Conservation (phyloP, 768 basidiomycete species). For the Imleria badia region DNA sequence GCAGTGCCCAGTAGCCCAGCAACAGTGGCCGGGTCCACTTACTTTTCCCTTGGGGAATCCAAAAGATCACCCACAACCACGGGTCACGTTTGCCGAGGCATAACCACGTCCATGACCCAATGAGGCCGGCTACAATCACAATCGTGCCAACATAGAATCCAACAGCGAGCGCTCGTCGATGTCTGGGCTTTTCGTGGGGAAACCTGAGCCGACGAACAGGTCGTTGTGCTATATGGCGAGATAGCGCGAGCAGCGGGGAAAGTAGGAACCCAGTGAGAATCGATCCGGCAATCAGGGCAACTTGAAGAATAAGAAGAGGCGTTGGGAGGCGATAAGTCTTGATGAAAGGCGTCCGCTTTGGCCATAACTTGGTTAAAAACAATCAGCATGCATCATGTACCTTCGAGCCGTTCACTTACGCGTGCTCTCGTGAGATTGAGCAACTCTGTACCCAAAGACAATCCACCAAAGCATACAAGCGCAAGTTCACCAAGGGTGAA, state of each 20-base stretch:
- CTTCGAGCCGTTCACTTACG: conserved; percentile 44
- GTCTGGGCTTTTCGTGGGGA: conserved; percentile 79
- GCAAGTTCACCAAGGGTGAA: conserved; percentile 95
- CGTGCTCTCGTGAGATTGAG: conserved; percentile 79
- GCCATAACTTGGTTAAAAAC: conserved; percentile 60
- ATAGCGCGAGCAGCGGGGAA: conserved; percentile 90
- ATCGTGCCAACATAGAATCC: conserved; percentile 80
- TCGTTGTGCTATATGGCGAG: conserved; percentile 85
- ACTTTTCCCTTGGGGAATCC: conserved; percentile 70
- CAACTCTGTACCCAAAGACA: conserved; percentile 82
- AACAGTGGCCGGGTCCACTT: conserved; percentile 80
- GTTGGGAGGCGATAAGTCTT: conserved; percentile 92
- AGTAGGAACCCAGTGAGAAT: conserved; percentile 91
- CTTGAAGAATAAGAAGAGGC: conserved; percentile 87
- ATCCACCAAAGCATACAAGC: conserved; percentile 85
- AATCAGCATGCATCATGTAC: neutral
- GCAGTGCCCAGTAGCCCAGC: conserved; percentile 79
- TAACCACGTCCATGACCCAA: conserved; percentile 94
- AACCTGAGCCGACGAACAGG: conserved; percentile 78
- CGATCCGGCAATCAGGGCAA: conserved; percentile 90
- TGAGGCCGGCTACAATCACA: conserved; percentile 74
- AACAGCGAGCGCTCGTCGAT: conserved; percentile 79
- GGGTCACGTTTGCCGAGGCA: conserved; percentile 79
- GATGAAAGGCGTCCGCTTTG: conserved; percentile 75
- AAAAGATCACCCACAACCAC: conserved; percentile 82